Base-by-base conservation (phyloP, 805 yeast species). In the Candida ponderosae region DNA sequence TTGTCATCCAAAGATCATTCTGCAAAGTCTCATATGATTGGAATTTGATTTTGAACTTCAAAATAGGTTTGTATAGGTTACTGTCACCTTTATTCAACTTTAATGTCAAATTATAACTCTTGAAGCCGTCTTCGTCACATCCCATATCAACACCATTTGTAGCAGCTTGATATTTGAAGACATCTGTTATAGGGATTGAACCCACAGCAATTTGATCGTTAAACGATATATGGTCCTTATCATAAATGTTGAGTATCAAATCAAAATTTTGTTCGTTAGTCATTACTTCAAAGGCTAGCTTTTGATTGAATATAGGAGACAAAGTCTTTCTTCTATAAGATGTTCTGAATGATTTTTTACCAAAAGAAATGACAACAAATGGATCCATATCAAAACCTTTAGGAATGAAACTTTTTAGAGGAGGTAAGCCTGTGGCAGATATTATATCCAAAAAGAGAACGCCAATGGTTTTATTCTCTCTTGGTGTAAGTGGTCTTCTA, bases 371-470 rank as follows among this genome's bases (percentile, higher is more conserved):
- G 16, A 90, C 87, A 3, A 90, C 90, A 61, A 90, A 93, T 2
- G 97, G 97, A 54, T 93, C 98, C 94, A 93, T 86, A 57, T 88
- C 96, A 53, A 83, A 90, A 1, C 89, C 80, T 18, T 86, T 75
- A 9, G 88, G 65, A 14, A 84, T 62, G 34, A 53, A 57, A 45
- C 81, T 80, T 30, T 72, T 70, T 37, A 80, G 68, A 0, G 94
- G 85, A 1, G 98, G 98, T 28, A 90, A 63, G 40, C 81, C 87
- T 2, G 74, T 62, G 9, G 90, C 87, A 1, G 81, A 74, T 4
- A 76, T 70, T 17, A 90, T 74, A 44, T 89, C 95, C 27, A 90
- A 53, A 48, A 82, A 85, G 4, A 84, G 58, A 7, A 89, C 82
- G 2, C 97, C 98, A 21, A 61, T 53, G 4, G 37, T 26, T 16